Evolutionary conservation across 148 eudicot species (phyloP).

Genomic region (Rhododendron ovatum): DNA sequence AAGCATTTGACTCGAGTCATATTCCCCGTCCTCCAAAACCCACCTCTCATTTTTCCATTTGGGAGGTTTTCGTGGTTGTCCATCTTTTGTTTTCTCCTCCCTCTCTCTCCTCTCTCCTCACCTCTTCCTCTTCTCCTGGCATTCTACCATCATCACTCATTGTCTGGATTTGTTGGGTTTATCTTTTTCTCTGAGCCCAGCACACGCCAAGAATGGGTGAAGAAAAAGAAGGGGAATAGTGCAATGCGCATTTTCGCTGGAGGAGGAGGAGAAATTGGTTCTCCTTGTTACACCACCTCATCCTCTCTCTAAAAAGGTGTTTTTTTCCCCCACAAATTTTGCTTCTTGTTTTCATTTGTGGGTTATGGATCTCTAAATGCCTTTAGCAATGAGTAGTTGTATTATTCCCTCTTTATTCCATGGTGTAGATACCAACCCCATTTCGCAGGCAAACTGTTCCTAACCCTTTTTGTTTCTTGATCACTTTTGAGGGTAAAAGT

Average conservation of each 20-base stretch:
- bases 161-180: background rate
- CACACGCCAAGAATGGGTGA: background rate
- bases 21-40: slow-evolving; percentile 11
- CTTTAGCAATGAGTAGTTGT: background rate
- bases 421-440: slow-evolving; percentile 15
- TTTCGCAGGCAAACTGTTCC: slow-evolving; percentile 8
- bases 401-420: slow-evolving; percentile 3
- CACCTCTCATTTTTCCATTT: slow-evolving; percentile 11
- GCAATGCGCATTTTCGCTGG: background rate
- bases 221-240: slow-evolving; percentile 1
- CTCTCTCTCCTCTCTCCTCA: background rate
- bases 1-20: background rate
- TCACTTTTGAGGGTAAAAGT: background rate
- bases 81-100: slow-evolving; percentile 7
- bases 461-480: background rate
- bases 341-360: slow-evolving; percentile 8
- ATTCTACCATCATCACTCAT: background rate
- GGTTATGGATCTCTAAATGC: slow-evolving; percentile 4
- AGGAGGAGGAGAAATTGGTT: slow-evolving; percentile 11
- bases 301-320: slow-evolving; percentile 22
- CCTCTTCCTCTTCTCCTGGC: background rate
- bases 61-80: slow-evolving; percentile 27
- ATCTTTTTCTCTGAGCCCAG: background rate
- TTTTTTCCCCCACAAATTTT: background rate
- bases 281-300: slow-evolving; percentile 9